Evolutionary conservation across 306 rosid genomes (phyloP), one percentile per base, ranked within the genome.

Genomic region (Acmispon strigosus): DNA sequence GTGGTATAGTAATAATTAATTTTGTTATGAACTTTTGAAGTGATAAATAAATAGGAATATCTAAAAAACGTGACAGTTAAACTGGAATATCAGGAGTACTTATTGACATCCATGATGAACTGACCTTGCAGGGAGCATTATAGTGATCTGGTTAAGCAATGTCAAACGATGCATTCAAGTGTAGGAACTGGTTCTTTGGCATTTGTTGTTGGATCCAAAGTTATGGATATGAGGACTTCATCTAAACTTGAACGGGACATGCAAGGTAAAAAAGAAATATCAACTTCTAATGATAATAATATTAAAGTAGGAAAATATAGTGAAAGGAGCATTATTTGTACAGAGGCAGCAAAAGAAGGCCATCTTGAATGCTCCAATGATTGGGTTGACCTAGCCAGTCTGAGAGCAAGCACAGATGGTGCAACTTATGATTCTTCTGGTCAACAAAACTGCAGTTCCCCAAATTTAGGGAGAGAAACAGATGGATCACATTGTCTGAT

Each of bases 161-260:
- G 98, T 81, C 96, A 86, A 66, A 73, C 62, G 69, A 84, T 92
- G 96, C 96, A 92, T 85, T 84, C 98, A 50, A 92, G 93, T 65
- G 81, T 92, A 39, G 98, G 98, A 81, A 92, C 96, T 60, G 98
- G 98, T 81, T 88, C 96, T 1, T 85, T 92, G 83, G 96, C 96
- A 66, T 88, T 88, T 84, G 83, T 84, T 70, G 96, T 92, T 78
- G 98, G 98, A 55, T 85, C 96, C 78, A 90, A 86, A 82, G 89
- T 92, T 52, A 85, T 92, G 98, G 98, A 92, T 82, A 72, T 92
- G 96, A 88, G 98, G 73, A 86, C 90, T 45, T 73, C 84, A 44
- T 83, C 98, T 54, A 90, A 81, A 81, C 84, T 82, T 72, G 84
- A 77, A 17, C 65, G 41, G 52, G 58, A 68, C 62, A 65, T 75